Base-by-base conservation (phyloP, 1,284 basidiomycete species). In the Apiotrichum laibachii region DNA sequence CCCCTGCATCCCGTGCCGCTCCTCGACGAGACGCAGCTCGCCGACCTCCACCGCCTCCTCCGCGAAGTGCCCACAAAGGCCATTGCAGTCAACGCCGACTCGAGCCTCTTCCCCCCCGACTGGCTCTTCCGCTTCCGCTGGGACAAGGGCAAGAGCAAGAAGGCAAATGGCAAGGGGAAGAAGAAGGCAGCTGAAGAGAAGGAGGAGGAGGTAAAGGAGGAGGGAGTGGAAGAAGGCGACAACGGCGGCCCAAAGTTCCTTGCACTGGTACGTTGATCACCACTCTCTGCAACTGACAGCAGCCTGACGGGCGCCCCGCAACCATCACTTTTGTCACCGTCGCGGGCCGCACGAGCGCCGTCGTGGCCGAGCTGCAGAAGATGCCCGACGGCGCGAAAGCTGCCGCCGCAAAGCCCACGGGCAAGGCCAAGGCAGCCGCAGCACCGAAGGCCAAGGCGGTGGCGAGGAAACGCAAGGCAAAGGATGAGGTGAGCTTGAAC, bases 281-380 rank as follows among this genome's bases (percentile, higher is more conserved):
- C 47, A n/a, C 19, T 1, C 11, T 18, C 43, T 43, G 10, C 3
- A 9, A 19, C 56, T 59, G 50, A 67, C 44, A 0, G 0, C 61
- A 90, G 88, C 85, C 86, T 0, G 84, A 85, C 58, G 90, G 89
- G 2, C 75, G 82, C 51, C 82, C 81, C 2, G 89, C 88, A 0
- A 88, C 86, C 2, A 85, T 92, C 61, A 85, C 84, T 62, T 92
- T 86, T 82, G 72, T 89, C 53, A 89, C 87, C 1, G 87, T 92
- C 11, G 88, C 88, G 5, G 90, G 90, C 1, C 81, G 90, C 16
- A 92, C 90, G 0, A 88, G 87, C 1, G 89, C 89, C 5, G 86
- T 85, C 61, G 85, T 90, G 2, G 73, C 76, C 11, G 84, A 89
- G 71, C 79, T 91, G 3, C 89, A 90, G 68, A 79, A 78, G 50